Conservation (phyloP, 257 asterid species). For the Euphrasia confusa region DNA sequence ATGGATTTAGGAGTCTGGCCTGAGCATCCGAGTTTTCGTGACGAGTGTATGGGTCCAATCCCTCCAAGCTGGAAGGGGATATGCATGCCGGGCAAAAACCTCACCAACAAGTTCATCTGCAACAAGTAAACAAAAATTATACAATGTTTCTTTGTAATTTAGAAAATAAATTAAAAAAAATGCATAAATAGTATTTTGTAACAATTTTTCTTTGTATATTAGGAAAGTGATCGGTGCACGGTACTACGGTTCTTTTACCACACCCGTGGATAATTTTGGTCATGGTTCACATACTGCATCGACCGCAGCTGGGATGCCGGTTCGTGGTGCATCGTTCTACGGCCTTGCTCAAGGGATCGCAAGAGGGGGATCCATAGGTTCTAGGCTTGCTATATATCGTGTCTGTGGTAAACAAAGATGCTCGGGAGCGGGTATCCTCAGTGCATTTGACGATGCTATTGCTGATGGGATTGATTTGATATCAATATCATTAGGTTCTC, state of each 20-base stretch:
- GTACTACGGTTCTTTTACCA: constrained; percentile 31
- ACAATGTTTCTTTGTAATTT: too few relatives aligned
- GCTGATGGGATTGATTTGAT: constrained; percentile 62
- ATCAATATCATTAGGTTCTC: constrained; percentile 58
- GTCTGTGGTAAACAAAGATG: constrained; percentile 36
- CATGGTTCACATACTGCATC: constrained; percentile 87
- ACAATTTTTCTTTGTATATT: too few relatives aligned
- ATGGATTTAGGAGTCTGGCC: constrained; percentile 76
- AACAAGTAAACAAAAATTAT: constrained; percentile 38
- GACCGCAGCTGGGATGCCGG: constrained; percentile 67
- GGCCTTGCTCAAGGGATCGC: constrained; percentile 72
- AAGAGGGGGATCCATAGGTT: constrained; percentile 58
- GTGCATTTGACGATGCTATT: constrained; percentile 65
- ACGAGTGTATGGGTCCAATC: constrained; percentile 38
- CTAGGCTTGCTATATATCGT: constrained; percentile 78
- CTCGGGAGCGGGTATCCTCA: constrained; percentile 44
- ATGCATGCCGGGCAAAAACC: constrained; percentile 54
- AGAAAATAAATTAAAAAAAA: too few relatives aligned
- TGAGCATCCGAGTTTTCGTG: constrained; percentile 58
- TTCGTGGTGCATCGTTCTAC: constrained; percentile 61
- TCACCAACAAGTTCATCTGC: constrained; percentile 46
- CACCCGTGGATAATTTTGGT: constrained; percentile 59
- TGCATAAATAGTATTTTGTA: too few relatives aligned
- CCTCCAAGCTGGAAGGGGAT: constrained; percentile 77
- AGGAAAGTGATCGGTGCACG: constrained; percentile 84